These are phyloP conservation scores for Stromatinia cepivora DNA, from an alignment of 2,329 filamentous ascomycete species.

Conservation along the genomic window DNA sequence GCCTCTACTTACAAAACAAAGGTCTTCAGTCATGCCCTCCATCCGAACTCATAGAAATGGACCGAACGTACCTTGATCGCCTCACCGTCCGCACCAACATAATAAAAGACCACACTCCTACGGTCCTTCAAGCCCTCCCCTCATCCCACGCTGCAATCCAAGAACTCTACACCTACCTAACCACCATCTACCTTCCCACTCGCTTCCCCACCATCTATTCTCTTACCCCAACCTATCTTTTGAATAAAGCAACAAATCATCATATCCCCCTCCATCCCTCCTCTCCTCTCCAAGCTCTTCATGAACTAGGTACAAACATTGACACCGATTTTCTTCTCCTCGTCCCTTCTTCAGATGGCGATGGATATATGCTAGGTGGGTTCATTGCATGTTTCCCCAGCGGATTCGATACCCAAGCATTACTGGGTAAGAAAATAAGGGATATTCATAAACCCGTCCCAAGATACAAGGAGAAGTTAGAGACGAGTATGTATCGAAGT, in stretches of 20 bases:
- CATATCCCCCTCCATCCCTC: slow-evolving; percentile 44
- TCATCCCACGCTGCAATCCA: slow-evolving; percentile 48
- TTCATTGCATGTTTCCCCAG: slow-evolving; percentile 58
- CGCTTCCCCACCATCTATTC: slow-evolving; percentile 57
- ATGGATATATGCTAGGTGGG: slow-evolving; percentile 54
- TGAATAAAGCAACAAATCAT: slow-evolving; percentile 50
- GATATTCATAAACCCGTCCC: slow-evolving; percentile 61
- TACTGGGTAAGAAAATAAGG: slow-evolving; percentile 53
- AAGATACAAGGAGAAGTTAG: slow-evolving; percentile 55
- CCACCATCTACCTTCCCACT: slow-evolving; percentile 54
- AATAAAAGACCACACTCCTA: slow-evolving; percentile 47
- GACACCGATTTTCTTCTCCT: slow-evolving; percentile 63
- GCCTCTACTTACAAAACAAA: slow-evolving; percentile 35
- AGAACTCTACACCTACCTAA: slow-evolving; percentile 58
- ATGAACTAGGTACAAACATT: slow-evolving; percentile 51
- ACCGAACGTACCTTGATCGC: slow-evolving; percentile 57
- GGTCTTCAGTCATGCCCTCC: slow-evolving; percentile 53
- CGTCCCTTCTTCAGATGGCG: slow-evolving; percentile 45
- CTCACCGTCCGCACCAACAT: slow-evolving; percentile 51
- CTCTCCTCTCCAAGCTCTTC: slow-evolving; percentile 45
- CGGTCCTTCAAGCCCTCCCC: slow-evolving; percentile 44
- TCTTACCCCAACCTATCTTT: slow-evolving; percentile 39
- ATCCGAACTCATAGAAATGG: slow-evolving; percentile 58
- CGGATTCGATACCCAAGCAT: slow-evolving; percentile 57
- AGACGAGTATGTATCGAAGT: slow-evolving; percentile 61